Evolutionary conservation across 2,329 filamentous ascomycete species (phyloP).

Genomic region (Xylaria sp.): DNA sequence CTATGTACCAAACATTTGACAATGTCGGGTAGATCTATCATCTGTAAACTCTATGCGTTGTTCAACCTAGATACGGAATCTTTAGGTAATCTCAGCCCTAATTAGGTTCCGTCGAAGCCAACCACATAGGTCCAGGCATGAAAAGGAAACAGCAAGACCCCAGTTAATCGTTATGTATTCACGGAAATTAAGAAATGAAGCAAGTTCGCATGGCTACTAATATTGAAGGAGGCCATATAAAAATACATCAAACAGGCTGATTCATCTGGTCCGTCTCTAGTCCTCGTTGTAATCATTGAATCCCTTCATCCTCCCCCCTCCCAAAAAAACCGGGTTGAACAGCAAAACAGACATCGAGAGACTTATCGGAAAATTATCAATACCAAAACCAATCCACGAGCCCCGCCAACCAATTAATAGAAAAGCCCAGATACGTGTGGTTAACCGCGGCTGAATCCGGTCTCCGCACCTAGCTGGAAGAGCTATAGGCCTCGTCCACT

Average conservation of each 20-base stretch:
- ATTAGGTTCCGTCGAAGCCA: neutral
- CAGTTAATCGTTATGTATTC: neutral
- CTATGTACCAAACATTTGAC: neutral
- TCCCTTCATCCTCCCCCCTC: neutral
- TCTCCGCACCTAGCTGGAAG: conserved; percentile 42
- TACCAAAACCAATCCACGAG: neutral
- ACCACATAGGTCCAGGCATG: neutral
- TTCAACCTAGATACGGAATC: neutral
- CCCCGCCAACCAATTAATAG: neutral
- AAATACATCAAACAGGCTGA: conserved; percentile 12
- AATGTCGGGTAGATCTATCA: neutral
- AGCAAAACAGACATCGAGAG: conserved; percentile 3
- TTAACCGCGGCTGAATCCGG: neutral
- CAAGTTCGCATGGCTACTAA: neutral
- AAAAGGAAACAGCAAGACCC: neutral
- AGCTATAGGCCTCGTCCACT: conserved; percentile 68
- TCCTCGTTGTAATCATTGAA: conserved; percentile 11
- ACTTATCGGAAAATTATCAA: neutral
- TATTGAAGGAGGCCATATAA: conserved; percentile 27
- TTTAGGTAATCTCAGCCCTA: neutral
- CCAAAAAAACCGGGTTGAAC: neutral
- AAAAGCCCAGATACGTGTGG: neutral
- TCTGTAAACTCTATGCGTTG: neutral
- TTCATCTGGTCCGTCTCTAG: neutral
- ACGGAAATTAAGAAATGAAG: neutral